A percentile compares a stretch with the other conserved stretches of the same genome.
phyloP scores from a whole-genome alignment of 1,284 basidiomycete genomes.

The Cutaneotrichosporon sp. region DNA sequence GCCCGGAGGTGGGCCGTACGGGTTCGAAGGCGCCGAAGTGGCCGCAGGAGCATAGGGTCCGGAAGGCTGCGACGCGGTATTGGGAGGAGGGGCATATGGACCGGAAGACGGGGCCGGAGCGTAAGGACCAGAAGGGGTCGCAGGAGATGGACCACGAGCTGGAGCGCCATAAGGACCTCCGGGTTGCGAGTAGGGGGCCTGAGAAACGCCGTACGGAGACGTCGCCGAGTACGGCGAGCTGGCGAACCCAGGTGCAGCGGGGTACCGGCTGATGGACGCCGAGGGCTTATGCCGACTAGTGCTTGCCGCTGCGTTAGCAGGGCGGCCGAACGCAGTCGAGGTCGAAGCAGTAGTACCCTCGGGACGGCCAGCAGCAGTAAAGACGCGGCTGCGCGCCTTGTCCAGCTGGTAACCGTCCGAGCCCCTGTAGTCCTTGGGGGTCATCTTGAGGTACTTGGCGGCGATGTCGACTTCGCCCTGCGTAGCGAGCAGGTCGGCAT shows the following conservation, averaged over 20 bases:
- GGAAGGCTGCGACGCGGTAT: background rate
- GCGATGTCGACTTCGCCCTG: conserved; percentile 86
- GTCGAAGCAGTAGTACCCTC: conserved; percentile 11
- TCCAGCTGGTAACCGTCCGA: conserved; percentile 54
- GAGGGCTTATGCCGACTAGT: background rate
- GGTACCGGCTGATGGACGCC: conserved; percentile 9
- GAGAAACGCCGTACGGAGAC: conserved; percentile 2
- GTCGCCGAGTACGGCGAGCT: conserved; percentile 1
- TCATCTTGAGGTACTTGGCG: conserved; percentile 71
- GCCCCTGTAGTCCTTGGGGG: conserved; percentile 72
- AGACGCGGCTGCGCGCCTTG: conserved; percentile 56
- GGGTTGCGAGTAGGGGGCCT: background rate
- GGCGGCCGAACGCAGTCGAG: conserved; percentile 18
- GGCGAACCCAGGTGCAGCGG: conserved; percentile 8
- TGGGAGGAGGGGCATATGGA: conserved; percentile 11
- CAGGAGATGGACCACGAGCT: conserved; percentile 3
- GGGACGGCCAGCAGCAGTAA: conserved; percentile 28
- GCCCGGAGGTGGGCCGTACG: conserved; percentile 26
- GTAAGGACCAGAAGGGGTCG: conserved; percentile 24
- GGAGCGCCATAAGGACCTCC: conserved; percentile 3
- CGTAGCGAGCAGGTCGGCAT: conserved; percentile 83
- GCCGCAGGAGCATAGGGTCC: background rate
- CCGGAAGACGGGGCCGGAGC: conserved; percentile 26
- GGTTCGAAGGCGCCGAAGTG: conserved; percentile 6
- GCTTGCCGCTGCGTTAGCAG: conserved; percentile 13